Percentiles rank a stretch among this genome's conserved stretches.
These are phyloP conservation scores for Trichothecium sympodiale DNA, from an alignment of 2,329 filamentous ascomycete genomes.

Conservation along the genomic window DNA sequence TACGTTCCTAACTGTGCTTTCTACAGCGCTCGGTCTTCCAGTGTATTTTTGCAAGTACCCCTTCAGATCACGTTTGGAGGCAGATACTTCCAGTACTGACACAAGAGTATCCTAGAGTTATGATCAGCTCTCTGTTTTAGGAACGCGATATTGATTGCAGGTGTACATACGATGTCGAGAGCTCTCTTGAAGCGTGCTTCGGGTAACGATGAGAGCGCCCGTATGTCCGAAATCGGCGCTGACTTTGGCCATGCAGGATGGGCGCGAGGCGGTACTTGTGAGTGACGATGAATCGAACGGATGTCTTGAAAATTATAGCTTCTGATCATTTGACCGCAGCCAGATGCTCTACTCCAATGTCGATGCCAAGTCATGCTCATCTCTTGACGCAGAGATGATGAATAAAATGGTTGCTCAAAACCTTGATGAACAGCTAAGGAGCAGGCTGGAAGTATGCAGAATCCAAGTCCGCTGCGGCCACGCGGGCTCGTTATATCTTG, in stretches of 20 bases:
- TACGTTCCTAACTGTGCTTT: neutral
- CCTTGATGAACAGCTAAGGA: too few species aligned
- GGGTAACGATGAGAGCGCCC: conserved; percentile 1
- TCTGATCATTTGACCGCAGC: conserved; percentile 12
- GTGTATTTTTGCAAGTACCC: conserved; percentile 82
- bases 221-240: conserved; percentile 2
- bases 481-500: too few species aligned
- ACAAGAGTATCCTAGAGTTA: conserved; percentile 66
- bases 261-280: conserved; percentile 2
- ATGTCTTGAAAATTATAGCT: neutral
- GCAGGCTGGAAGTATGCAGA: too few species aligned
- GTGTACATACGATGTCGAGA: conserved; percentile 5
- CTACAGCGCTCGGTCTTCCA: conserved; percentile 10
- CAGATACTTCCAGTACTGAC: conserved; percentile 75
- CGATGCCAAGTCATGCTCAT: conserved; percentile 26
- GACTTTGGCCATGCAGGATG: conserved; percentile 1
- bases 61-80: conserved; percentile 86
- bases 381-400: too few species aligned
- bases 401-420: too few species aligned
- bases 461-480: too few species aligned
- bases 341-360: conserved; percentile 26
- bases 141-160: neutral
- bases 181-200: conserved; percentile 1
- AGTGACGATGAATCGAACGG: neutral
- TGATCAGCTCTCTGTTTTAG: neutral